Evolutionary conservation across 352 stramenopile species (phyloP), one percentile per base, ranked within the genome.

Genomic region (Phytophthora niederhauseri): DNA sequence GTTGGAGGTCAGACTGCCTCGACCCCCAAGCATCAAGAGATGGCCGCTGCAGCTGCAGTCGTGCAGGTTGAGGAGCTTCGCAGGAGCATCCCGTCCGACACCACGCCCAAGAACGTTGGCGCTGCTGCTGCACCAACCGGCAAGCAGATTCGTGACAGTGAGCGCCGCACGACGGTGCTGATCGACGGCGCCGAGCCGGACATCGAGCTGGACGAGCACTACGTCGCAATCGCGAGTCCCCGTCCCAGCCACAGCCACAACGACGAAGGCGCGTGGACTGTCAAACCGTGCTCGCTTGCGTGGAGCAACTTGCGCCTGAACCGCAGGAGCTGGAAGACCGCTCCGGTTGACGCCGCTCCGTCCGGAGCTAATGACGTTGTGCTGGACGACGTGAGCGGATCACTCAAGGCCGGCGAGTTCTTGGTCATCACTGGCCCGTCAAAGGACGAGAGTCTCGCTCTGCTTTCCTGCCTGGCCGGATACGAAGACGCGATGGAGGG

Each of bases 401-500:
- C 63, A 0, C 72, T 85, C 14, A 60, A 58, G 4, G 72, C 83
- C 26, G 71, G 85, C 0, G 70, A 82, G 51, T 84, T 93, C 38
- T 51, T 91, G 20, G 82, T 90, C 0, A 76, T 94, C 45, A 89
- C 87, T 3, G 85, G 86, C 2, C 77, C 78, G 7, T 79, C 73
- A 0, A 85, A 84, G 53, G 75, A 83, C 36, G 90, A 95, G 12
- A 98, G 98, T 61, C 92, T 87, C 1, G 98, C 95, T 5, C 75
- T 99, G 14, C 84, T 98, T 11, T 94, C 98, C 60, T 95, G 98
- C 9, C 87, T 99, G 17, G 82, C 93, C 2, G 78, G 96, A 4
- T 77, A 89, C 38, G 97, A 98, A 61, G 90, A 84, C 20, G 81
- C 77, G 6, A 93, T 95, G 55, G 77, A 80, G n/a, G 81, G 88